Evolutionary conservation across 2,329 filamentous ascomycete genomes (phyloP).

Genomic region (Aspergillus brunneoviolaceus): DNA sequence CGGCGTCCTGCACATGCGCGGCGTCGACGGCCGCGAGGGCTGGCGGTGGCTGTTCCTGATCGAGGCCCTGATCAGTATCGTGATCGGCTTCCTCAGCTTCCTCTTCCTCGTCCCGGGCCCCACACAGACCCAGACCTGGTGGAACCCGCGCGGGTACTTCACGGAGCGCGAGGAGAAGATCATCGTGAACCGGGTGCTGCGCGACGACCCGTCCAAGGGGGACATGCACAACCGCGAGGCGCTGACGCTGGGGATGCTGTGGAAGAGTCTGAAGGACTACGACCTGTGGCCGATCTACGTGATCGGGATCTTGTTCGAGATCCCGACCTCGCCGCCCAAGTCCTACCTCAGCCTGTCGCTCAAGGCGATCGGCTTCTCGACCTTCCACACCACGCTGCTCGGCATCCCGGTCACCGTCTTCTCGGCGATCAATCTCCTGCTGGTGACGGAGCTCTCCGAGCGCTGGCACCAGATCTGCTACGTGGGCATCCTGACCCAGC

Average conservation of each 20-base stretch:
- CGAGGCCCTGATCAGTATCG: conserved; percentile 44
- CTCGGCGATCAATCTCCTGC: conserved; percentile 55
- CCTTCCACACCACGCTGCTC: conserved; percentile 55
- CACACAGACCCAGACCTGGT: conserved; percentile 54
- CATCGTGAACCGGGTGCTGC: conserved; percentile 42
- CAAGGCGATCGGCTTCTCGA: conserved; percentile 51
- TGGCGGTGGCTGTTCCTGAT: conserved; percentile 49
- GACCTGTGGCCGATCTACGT: conserved; percentile 53
- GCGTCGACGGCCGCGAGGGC: conserved; percentile 40
- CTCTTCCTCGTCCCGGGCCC: conserved; percentile 42
- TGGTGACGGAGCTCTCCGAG: conserved; percentile 26
- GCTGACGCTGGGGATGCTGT: conserved; percentile 34
- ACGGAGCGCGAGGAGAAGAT: conserved; percentile 58
- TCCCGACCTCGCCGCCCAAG: conserved; percentile 45
- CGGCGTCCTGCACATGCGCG: conserved; percentile 42
- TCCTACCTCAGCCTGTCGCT: conserved; percentile 32
- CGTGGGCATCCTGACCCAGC: conserved; percentile 51
- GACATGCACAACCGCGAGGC: conserved; percentile 36
- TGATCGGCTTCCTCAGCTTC: conserved; percentile 45
- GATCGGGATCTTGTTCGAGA: conserved; percentile 54
- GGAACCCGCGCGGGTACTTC: conserved; percentile 62
- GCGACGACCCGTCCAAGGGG: conserved; percentile 47
- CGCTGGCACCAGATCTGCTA: conserved; percentile 53
- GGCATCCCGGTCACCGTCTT: conserved; percentile 56
- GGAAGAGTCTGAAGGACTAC: conserved; percentile 48